phyloP scores from a whole-genome alignment of 352 stramenopile species.

The Pilasporangium apinafurcum region DNA sequence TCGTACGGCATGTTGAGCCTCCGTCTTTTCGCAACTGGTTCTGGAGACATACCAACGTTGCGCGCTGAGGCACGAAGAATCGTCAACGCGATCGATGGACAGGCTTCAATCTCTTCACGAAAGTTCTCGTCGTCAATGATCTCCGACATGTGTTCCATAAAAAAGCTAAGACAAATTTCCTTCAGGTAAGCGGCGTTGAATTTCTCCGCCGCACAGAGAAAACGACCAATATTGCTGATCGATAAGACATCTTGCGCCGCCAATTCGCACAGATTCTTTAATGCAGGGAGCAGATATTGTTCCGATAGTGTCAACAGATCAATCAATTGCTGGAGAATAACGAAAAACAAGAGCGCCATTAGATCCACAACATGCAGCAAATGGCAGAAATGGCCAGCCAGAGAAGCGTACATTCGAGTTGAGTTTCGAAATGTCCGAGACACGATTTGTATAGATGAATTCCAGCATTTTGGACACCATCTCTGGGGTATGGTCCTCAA shows the following conservation, averaged over 20 bases:
- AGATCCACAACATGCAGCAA: not conserved
- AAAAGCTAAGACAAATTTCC: constrained; percentile 75
- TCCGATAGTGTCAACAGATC: constrained; percentile 76
- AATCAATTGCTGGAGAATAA: constrained; percentile 67
- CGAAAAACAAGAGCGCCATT: too few species aligned
- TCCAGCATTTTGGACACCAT: constrained; percentile 90
- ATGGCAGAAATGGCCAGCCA: not conserved
- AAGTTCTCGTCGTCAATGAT: constrained; percentile 83
- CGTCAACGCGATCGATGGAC: constrained; percentile 65
- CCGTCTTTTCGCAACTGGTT: constrained; percentile 60
- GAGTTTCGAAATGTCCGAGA: constrained; percentile 73
- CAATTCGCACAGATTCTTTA: constrained; percentile 78
- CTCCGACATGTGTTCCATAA: constrained; percentile 68
- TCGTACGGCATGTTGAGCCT: constrained; percentile 82
- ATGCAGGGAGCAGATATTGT: constrained; percentile 67
- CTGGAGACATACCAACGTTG: constrained; percentile 10
- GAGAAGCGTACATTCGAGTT: constrained; percentile 49
- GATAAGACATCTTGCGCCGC: constrained; percentile 63
- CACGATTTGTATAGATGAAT: constrained; percentile 90
- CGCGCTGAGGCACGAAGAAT: constrained; percentile 64
- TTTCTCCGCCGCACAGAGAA: constrained; percentile 75
- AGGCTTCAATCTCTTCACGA: constrained; percentile 73
- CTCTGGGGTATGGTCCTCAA: constrained; percentile 69
- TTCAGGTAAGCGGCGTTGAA: constrained; percentile 82
- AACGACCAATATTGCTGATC: constrained; percentile 68